These are phyloP conservation scores for Amanita pseudoporphyria DNA, from an alignment of 768 basidiomycete genomes.

Conservation along the genomic window DNA sequence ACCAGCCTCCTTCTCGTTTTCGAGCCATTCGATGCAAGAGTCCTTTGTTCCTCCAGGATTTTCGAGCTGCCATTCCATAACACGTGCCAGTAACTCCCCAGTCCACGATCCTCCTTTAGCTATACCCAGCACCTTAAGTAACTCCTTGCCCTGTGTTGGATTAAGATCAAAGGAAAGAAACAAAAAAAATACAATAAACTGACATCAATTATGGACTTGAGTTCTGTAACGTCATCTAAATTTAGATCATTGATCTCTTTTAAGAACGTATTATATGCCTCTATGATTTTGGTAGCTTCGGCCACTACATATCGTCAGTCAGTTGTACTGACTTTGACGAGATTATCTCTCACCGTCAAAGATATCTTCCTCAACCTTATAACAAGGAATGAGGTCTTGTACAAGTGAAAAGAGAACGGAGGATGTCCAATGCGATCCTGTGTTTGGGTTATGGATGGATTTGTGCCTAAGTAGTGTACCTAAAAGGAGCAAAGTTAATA, in stretches of 20 bases:
- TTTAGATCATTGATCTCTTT: slow-evolving; percentile 49
- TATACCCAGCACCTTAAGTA: slow-evolving; percentile 42
- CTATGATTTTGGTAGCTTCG: slow-evolving; percentile 37
- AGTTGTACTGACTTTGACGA: not conserved
- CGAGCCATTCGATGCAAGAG: slow-evolving; percentile 64
- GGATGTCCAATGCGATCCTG: slow-evolving; percentile 60
- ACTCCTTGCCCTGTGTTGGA: slow-evolving; percentile 56
- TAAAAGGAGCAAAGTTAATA: slow-evolving; percentile 14
- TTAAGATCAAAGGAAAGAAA: not conserved
- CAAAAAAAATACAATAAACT: slow-evolving; percentile 16
- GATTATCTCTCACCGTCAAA: slow-evolving; percentile 33
- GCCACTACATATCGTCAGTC: slow-evolving; percentile 22
- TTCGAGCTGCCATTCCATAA: slow-evolving; percentile 82
- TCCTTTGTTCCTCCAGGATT: slow-evolving; percentile 59
- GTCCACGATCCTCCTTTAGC: slow-evolving; percentile 64
- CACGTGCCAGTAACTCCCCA: slow-evolving; percentile 46
- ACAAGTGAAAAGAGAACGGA: slow-evolving; percentile 70
- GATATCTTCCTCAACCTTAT: slow-evolving; percentile 27
- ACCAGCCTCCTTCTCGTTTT: slow-evolving; percentile 39
- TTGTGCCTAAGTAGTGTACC: slow-evolving; percentile 65
- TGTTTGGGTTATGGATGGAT: slow-evolving; percentile 49
- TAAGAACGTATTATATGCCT: slow-evolving; percentile 58
- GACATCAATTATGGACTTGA: slow-evolving; percentile 72
- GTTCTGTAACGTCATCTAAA: slow-evolving; percentile 52
- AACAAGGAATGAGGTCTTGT: slow-evolving; percentile 54